These are phyloP conservation scores for Debaryomyces maramus DNA, from an alignment of 805 yeast species.

Conservation along the genomic window DNA sequence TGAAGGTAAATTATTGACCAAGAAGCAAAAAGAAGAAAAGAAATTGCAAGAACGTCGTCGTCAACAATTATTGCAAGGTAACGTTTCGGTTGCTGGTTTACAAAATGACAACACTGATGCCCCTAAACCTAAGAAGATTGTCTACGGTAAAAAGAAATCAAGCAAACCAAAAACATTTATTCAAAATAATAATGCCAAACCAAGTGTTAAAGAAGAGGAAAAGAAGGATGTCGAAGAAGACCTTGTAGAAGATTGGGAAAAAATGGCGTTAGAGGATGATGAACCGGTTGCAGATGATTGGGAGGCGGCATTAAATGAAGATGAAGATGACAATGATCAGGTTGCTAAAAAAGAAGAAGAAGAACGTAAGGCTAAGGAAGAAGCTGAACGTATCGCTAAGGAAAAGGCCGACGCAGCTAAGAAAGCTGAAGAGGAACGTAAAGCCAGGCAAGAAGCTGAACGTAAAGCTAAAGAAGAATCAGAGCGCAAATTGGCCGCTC, in stretches of 20 bases:
- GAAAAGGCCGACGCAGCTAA: conserved; percentile 30
- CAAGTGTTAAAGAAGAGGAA: conserved; percentile 16
- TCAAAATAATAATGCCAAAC: conserved; percentile 19
- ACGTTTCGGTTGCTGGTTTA: conserved; percentile 74
- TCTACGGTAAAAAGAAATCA: conserved; percentile 72
- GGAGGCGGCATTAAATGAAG: conserved; percentile 48
- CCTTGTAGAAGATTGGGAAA: conserved; percentile 85
- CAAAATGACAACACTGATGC: conserved; percentile 29
- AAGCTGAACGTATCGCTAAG: conserved; percentile 27
- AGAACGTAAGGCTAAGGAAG: conserved; percentile 27
- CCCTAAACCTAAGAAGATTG: conserved; percentile 62
- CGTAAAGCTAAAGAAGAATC: conserved; percentile 35
- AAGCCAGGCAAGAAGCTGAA: conserved; percentile 30
- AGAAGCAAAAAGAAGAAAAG: conserved; percentile 93
- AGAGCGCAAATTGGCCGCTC: conserved; percentile 13
- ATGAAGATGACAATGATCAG: conserved; percentile 25
- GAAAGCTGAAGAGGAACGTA: conserved; percentile 18
- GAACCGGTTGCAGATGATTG: conserved; percentile 53
- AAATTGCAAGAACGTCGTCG: conserved; percentile 85
- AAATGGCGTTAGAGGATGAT: conserved; percentile 60
- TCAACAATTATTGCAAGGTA: conserved; percentile 75
- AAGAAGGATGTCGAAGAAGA: conserved; percentile 41
- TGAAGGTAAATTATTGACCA: conserved; percentile 91
- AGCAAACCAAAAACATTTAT: conserved; percentile 39
- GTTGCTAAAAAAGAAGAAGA: conserved; percentile 33